Conservation (phyloP, 176 grass and related monocot genomes). For the Calamus simplicifolius region DNA sequence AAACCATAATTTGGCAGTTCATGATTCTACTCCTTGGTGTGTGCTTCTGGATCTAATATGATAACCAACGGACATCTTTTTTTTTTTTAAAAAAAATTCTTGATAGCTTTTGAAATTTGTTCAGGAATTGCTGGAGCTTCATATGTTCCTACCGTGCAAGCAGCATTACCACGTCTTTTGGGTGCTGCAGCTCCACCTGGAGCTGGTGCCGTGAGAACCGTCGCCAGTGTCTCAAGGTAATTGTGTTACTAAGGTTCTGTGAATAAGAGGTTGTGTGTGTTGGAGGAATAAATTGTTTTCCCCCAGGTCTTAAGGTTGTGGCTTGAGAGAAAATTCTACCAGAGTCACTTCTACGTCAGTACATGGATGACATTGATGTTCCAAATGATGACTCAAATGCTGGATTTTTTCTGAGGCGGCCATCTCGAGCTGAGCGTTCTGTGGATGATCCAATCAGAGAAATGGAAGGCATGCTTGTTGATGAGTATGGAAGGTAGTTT, state of each 20-base stretch:
- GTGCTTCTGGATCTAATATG: conserved; percentile 22
- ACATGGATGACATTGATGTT: conserved; percentile 73
- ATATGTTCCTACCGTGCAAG: conserved; percentile 76
- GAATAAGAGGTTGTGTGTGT: background rate
- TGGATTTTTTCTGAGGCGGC: conserved; percentile 43
- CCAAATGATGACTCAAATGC: conserved; percentile 51
- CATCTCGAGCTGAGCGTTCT: conserved; percentile 76
- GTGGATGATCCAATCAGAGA: conserved; percentile 98
- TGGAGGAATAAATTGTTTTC: background rate
- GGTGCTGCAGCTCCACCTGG: conserved; percentile 80
- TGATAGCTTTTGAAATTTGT: background rate
- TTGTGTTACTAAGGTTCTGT: background rate
- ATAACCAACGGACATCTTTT: conserved; percentile 1
- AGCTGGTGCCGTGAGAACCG: conserved; percentile 85
- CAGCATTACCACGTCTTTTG: conserved; percentile 74
- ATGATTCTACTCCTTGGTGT: conserved; percentile 8
- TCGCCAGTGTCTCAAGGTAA: conserved; percentile 94
- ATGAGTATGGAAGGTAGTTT: conserved; percentile 97
- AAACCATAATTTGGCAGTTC: too few species aligned
- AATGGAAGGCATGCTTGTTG: conserved; percentile 94
- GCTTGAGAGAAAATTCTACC: conserved; percentile 98
- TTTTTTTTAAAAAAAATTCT: background rate
- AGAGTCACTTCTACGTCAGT: conserved; percentile 50
- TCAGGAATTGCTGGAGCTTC: conserved; percentile 70
- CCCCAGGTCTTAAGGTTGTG: conserved; percentile 89